Base-by-base conservation (phyloP, 768 basidiomycete species). In the Phylloporus sp. region DNA sequence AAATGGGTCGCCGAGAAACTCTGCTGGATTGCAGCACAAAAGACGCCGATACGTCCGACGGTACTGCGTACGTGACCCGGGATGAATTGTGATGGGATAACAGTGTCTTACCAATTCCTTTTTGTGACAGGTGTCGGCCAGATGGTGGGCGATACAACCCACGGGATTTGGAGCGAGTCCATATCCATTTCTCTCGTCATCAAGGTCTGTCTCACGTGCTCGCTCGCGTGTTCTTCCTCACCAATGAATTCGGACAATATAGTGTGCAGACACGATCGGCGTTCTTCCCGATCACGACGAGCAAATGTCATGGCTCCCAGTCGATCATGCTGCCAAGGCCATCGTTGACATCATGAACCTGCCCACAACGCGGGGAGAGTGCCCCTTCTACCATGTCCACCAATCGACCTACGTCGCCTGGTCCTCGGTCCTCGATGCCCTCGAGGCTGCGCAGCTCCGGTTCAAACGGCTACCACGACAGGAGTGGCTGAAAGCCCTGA, bases 1-100 rank as follows among this genome's bases (percentile, higher is more conserved):
- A 82, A 82, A 59, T 82, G 80, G 79, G 76, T 81, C 1, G 72
- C 71, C 0, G 81, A 80, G 69, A 80, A 78, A 59, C 41, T 82
- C 2, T 74, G 73, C 51, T 71, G 79, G 58, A 61, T 69, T 16
- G 79, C 73, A 5, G 68, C 69, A 3, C 60, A 59, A 15, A 52
- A 54, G 36, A 66, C 64, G 16, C 51, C 57, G 12, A 53, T 66
- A 46, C 43, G 46, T 7, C 52, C 64, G 2, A 54, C 52, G 3
- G 40, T 68, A 22, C 47, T 66, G 7, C 57, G 64, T 66, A 52
- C 51, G 59, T 53, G 8, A 18, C 11, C 10, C 15, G 15, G 12
- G n/a, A 23, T n/a, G 8, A 26, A 44, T 18, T 35, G 12, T 24
- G 18, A 7, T 5, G 0, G n/a, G n/a, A n/a, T n/a, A n/a, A n/a